Percentiles rank a stretch among this genome's conserved stretches.
These are phyloP conservation scores for Xylaria sp. DNA, from an alignment of 2,329 filamentous ascomycete genomes.

Conservation along the genomic window DNA sequence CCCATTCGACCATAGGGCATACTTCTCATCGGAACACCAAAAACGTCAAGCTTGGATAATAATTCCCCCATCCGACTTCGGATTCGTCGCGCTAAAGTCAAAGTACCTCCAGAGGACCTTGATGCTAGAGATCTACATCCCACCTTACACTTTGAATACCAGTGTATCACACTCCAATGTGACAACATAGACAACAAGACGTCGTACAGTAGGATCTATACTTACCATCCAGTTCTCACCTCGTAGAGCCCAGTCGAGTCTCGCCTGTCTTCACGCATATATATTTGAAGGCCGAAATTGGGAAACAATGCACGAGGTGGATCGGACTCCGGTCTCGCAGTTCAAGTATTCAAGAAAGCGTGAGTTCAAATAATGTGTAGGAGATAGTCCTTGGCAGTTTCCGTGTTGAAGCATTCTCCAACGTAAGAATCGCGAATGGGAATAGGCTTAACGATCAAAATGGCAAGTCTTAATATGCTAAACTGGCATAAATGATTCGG, in stretches of 20 bases:
- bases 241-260: too few relatives aligned
- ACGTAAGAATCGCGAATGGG: conserved; percentile 7
- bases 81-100: too few relatives aligned
- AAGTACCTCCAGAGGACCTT: too few relatives aligned
- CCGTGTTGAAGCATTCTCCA: background rate
- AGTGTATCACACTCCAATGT: too few relatives aligned
- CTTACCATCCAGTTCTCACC: too few relatives aligned
- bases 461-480: background rate
- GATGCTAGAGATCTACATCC: too few relatives aligned
- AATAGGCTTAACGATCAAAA: conserved; percentile 4
- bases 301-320: background rate
- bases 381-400: background rate
- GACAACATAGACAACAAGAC: too few relatives aligned
- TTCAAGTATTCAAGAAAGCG: background rate
- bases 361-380: background rate
- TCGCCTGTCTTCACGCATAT: background rate
- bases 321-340: background rate
- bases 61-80: too few relatives aligned
- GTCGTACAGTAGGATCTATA: too few relatives aligned
- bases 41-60: too few relatives aligned
- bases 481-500: background rate
- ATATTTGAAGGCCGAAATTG: background rate
- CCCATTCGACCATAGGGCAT: too few relatives aligned
- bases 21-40: too few relatives aligned
- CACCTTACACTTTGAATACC: background rate